Percentiles rank a stretch among this genome's conserved stretches.
These are phyloP conservation scores for Akebia trifoliata DNA, from an alignment of 164 flowering plant genomes.

Conservation along the genomic window DNA sequence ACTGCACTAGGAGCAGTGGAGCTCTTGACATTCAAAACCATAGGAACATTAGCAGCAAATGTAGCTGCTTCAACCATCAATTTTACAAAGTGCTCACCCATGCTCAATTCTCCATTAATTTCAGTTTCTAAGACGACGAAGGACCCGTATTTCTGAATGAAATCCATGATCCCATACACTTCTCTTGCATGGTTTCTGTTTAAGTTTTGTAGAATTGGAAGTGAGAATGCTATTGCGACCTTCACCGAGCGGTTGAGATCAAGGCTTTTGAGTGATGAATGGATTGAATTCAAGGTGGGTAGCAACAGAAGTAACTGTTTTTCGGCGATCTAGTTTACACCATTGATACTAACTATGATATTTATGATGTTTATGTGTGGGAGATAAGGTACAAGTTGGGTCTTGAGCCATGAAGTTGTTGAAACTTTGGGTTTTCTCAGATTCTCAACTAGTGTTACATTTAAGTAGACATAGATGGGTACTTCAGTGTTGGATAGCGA, in stretches of 20 bases:
- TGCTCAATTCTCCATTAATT: constrained; percentile 20
- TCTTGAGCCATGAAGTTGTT: constrained; percentile 30
- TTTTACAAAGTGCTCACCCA: constrained; percentile 26
- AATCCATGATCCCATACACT: constrained; percentile 17
- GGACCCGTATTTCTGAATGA: constrained; percentile 21
- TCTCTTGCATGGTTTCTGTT: constrained; percentile 10
- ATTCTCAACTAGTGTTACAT: constrained; percentile 8
- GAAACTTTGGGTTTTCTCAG: constrained; percentile 15
- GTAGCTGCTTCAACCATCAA: constrained; percentile 21
- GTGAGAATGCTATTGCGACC: constrained; percentile 29
- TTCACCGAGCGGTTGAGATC: constrained; percentile 19
- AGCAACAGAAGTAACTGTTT: constrained; percentile 19
- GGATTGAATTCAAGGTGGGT: constrained; percentile 29
- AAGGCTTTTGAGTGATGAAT: constrained; percentile 23
- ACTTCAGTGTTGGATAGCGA: constrained; percentile 18
- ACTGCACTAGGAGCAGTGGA: constrained; percentile 15
- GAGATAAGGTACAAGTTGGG: constrained; percentile 12
- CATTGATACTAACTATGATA: constrained; percentile 17
- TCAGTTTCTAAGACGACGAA: constrained; percentile 25
- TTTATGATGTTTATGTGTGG: constrained; percentile 27
- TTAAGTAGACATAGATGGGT: constrained; percentile 30
- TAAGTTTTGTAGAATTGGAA: constrained; percentile 23
- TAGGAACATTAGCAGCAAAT: constrained; percentile 17
- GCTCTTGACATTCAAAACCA: constrained; percentile 28
- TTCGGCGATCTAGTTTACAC: background rate